Conservation (phyloP, 2,329 filamentous ascomycete genomes). For the Scytalidium sp. region DNA sequence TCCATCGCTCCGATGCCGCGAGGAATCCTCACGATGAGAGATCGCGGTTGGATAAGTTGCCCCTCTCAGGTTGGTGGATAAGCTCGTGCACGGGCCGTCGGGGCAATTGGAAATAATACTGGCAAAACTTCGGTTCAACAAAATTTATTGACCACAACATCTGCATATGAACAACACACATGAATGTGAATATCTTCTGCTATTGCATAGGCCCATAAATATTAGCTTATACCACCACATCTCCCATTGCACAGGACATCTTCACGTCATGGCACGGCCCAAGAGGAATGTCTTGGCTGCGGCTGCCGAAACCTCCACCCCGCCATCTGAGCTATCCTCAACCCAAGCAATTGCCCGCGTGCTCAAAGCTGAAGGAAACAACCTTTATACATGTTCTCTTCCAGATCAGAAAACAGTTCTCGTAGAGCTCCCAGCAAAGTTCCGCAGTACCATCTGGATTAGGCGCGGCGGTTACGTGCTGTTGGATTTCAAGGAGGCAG, state of each 20-base stretch:
- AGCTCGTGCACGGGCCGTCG: too few species aligned
- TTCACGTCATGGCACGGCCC: slow-evolving; percentile 60
- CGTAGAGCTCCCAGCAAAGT: slow-evolving; percentile 78
- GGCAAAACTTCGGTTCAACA: too few species aligned
- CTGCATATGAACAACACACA: too few species aligned
- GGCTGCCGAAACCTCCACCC: slow-evolving; percentile 65
- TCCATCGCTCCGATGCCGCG: not conserved
- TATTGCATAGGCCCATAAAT: too few species aligned
- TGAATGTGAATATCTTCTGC: too few species aligned
- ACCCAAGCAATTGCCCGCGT: slow-evolving; percentile 73
- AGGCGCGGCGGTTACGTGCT: slow-evolving; percentile 85
- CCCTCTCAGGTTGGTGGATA: too few species aligned
- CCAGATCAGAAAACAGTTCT: slow-evolving; percentile 64
- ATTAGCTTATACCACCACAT: not conserved
- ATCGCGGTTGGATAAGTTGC: too few species aligned
- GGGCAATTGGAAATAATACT: too few species aligned
- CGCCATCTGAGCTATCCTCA: slow-evolving; percentile 54
- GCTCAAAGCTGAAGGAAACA: slow-evolving; percentile 82
- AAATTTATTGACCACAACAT: too few species aligned
- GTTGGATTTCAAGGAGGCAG: slow-evolving; percentile 66
- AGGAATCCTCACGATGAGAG: too few species aligned
- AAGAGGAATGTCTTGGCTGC: slow-evolving; percentile 77
- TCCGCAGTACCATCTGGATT: slow-evolving; percentile 92
- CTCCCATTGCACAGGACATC: not conserved
- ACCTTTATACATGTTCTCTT: slow-evolving; percentile 76